phyloP scores from a whole-genome alignment of 1,139 yeast species.

The Saccharomycopsis hybrid region DNA sequence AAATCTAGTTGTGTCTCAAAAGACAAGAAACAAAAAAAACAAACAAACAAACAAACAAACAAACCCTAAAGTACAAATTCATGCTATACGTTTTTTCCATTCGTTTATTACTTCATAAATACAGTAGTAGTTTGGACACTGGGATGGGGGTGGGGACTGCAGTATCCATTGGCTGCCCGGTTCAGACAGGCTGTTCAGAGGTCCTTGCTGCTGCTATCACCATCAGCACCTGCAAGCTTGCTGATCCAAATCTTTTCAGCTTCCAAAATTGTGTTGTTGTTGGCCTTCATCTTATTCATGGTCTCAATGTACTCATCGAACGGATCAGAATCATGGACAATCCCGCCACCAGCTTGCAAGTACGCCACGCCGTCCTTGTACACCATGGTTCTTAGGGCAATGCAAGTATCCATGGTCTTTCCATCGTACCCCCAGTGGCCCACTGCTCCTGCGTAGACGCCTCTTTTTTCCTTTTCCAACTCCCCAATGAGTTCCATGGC shows the following conservation, averaged over 20 bases:
- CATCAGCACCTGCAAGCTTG: background rate
- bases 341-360: slow-evolving; percentile 98
- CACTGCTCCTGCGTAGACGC: slow-evolving; percentile 98
- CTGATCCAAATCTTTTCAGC: slow-evolving; percentile 74
- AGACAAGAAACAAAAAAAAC: no score
- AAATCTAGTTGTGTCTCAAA: no score
- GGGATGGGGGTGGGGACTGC: no score
- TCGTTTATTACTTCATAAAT: no score
- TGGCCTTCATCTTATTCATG: slow-evolving; percentile 94
- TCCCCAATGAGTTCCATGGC: slow-evolving; percentile 95
- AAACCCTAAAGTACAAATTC: no score
- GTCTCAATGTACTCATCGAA: slow-evolving; percentile 94
- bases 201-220: no score
- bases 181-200: no score
- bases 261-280: slow-evolving; percentile 78
- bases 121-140: no score
- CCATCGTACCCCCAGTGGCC: slow-evolving; percentile 97
- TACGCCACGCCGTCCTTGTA: slow-evolving; percentile 86
- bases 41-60: no score
- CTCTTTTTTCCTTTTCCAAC: slow-evolving; percentile 85
- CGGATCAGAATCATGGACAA: slow-evolving; percentile 91
- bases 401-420: slow-evolving; percentile 91
- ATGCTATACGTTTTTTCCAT: no score
- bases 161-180: no score
- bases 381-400: slow-evolving; percentile 95